Evolutionary conservation across 2,329 filamentous ascomycete genomes (phyloP), one percentile per base, ranked within the genome.

Genomic region (Blastomyces gilchristii): DNA sequence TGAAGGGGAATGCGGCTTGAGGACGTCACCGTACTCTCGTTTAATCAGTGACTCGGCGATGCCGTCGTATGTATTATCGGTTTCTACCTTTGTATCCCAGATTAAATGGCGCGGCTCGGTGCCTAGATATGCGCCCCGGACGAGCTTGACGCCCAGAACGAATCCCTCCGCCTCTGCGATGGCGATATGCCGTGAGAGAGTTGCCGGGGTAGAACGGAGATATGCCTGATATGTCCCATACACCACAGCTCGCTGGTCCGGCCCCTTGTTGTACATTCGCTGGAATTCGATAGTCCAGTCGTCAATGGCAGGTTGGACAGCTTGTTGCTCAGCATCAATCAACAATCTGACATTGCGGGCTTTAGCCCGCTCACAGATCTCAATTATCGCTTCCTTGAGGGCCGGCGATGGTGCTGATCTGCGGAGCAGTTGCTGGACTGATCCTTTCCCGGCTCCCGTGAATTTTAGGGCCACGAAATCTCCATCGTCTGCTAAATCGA

Each of bases 311-410:
- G 82, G 78, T 76, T 96, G 89, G 22, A 93, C 81, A 61, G 83
- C 82, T 62, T 87, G 85, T 75, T 96, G 90, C 77, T 96, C 91
- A 1, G 91, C 91, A 68, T 94, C 90, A 66, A 95, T 89, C 1
- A 95, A 83, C 1, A 96, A 80, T 6, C 84, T 82, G 5, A 96
- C 85, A 58, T 86, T 84, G 61, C 87, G 85, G 57, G 83, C 78
- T 2, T 83, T 81, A 0, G 91, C 91, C 18, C 88, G 82, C 57
- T 86, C 79, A 75, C 91, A 96, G 67, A 95, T 87, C 52, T 83
- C 80, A 68, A 88, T 83, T 66, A 95, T 91, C 31, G 89, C 87
- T 31, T 82, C 75, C 63, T 82, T 81, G 65, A 96, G 84, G 3
- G 81, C 80, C 4, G 83, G 79, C 0, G 85, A 83, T 0, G 90